Conservation (phyloP, 352 stramenopile genomes). For the Lagenidium sp. region DNA sequence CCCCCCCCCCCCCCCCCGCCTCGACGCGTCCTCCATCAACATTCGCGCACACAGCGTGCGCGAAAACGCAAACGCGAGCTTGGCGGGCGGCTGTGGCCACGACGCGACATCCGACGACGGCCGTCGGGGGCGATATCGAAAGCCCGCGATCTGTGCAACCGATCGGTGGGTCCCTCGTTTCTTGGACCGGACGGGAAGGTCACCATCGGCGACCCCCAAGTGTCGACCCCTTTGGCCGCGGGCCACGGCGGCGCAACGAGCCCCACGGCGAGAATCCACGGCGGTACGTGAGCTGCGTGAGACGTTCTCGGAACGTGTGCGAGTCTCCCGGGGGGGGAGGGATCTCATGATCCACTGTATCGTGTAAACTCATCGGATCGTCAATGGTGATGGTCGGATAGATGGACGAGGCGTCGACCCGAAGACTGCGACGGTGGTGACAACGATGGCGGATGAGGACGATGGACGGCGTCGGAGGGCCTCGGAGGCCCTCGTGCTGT, state of each 20-base stretch:
- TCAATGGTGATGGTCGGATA: background rate
- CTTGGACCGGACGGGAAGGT: background rate
- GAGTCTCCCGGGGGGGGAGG: background rate
- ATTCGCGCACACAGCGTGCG: too few relatives aligned
- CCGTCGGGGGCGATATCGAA: background rate
- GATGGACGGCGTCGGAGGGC: slow-evolving; percentile 23
- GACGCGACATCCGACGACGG: background rate
- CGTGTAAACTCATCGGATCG: background rate
- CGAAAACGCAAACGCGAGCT: too few relatives aligned
- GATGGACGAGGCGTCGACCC: slow-evolving; percentile 10
- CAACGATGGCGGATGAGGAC: slow-evolving; percentile 14
- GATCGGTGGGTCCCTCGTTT: slow-evolving; percentile 10
- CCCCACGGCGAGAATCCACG: too few relatives aligned
- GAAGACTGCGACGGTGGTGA: slow-evolving; percentile 6
- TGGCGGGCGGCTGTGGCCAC: background rate
- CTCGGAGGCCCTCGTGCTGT: slow-evolving; percentile 26
- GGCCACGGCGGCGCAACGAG: too few relatives aligned
- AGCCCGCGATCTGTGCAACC: slow-evolving; percentile 14
- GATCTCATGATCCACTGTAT: slow-evolving; percentile 6
- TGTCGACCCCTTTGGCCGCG: too few relatives aligned
- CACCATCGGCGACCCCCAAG: background rate
- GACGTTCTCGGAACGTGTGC: background rate
- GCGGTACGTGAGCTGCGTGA: background rate
- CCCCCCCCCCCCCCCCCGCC: too few relatives aligned
- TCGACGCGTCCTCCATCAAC: too few relatives aligned